These are phyloP conservation scores for Melastoma candidum DNA, from an alignment of 441 rosid species.

Conservation along the genomic window DNA sequence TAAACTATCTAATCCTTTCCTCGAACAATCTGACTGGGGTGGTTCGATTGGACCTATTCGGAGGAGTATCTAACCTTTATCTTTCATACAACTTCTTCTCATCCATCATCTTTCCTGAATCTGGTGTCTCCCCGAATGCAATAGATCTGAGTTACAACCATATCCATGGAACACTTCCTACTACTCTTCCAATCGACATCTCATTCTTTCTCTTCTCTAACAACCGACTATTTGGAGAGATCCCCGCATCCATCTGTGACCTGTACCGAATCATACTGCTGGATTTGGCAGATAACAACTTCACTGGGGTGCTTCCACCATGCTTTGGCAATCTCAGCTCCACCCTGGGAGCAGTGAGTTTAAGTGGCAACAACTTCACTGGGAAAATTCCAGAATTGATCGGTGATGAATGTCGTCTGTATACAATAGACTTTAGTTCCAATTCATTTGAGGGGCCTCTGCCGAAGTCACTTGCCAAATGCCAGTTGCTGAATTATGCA, in stretches of 20 bases:
- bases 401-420: background rate
- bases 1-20: too few species aligned
- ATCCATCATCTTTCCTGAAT: too few species aligned
- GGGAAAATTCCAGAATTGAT: conserved; percentile 8
- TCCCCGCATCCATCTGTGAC: background rate
- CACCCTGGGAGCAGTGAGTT: background rate
- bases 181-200: background rate
- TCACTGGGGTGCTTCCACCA: conserved; percentile 13
- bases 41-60: too few species aligned
- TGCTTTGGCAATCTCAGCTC: conserved; percentile 2
- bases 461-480: conserved; percentile 4
- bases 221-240: background rate
- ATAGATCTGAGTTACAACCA: too few species aligned
- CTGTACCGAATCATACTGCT: background rate
- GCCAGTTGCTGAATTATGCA: background rate
- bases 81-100: too few species aligned
- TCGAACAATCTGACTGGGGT: too few species aligned
- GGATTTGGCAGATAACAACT: conserved; percentile 1
- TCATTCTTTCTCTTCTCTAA: background rate
- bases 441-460: conserved; percentile 7
- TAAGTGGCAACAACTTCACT: conserved; percentile 6
- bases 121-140: too few species aligned
- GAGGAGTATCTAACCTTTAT: too few species aligned
- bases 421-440: conserved; percentile 1
- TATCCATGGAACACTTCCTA: conserved; percentile 6